Evolutionary conservation across 768 basidiomycete species (phyloP).

Genomic region (Pisolithus tinctorius): DNA sequence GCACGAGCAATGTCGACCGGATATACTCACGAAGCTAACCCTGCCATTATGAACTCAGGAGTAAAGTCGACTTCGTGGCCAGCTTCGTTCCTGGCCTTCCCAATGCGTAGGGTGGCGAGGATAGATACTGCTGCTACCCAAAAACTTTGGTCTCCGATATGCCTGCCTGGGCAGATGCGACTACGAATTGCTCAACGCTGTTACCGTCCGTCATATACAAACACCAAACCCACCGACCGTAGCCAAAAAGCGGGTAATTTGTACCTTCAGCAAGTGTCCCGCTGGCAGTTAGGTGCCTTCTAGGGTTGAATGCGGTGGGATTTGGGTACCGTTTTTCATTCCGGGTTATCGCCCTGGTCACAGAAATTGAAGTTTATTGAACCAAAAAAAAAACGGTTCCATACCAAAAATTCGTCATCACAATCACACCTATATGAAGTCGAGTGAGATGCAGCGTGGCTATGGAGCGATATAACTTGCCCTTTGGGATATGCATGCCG

Average conservation of each 20-base stretch:
- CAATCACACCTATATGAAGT: slow-evolving; percentile 9
- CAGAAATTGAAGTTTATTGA: background rate
- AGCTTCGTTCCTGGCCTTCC: slow-evolving; percentile 19
- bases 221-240: slow-evolving; percentile 17
- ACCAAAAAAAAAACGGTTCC: background rate
- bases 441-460: background rate
- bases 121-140: slow-evolving; percentile 27
- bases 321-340: slow-evolving; percentile 46
- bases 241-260: slow-evolving; percentile 10
- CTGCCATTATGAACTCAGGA: slow-evolving; percentile 14
- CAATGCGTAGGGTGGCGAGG: slow-evolving; percentile 22
- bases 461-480: slow-evolving; percentile 6
- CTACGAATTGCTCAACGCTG: slow-evolving; percentile 6
- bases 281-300: slow-evolving; percentile 37
- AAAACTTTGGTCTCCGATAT: slow-evolving; percentile 28
- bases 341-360: slow-evolving; percentile 39
- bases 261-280: slow-evolving; percentile 10
- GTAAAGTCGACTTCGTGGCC: slow-evolving; percentile 25
- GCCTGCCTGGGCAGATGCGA: slow-evolving; percentile 29
- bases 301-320: slow-evolving; percentile 47
- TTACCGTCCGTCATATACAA: background rate
- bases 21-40: slow-evolving; percentile 10
- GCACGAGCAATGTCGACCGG: background rate
- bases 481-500: slow-evolving; percentile 25
- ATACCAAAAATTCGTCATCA: slow-evolving; percentile 20